These are phyloP conservation scores for Allantophomopsis lycopodina DNA, from an alignment of 2,329 filamentous ascomycete genomes.

Conservation along the genomic window DNA sequence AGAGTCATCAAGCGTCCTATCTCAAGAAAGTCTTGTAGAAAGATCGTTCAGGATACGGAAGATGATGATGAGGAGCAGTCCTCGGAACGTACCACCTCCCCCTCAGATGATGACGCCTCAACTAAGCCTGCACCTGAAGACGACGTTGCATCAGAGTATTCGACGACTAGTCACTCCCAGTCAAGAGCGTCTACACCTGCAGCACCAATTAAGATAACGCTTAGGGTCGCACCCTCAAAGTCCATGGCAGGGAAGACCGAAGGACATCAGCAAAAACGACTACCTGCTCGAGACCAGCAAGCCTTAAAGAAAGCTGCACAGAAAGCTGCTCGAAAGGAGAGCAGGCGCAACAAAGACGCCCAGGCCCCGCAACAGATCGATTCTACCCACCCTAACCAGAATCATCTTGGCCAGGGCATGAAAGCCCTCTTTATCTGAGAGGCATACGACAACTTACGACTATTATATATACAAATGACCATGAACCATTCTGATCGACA, in stretches of 20 bases:
- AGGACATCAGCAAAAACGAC: conserved; percentile 2
- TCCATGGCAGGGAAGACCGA: not conserved
- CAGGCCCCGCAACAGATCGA: no score
- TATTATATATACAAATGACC: no score
- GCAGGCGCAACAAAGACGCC: conserved; percentile 3
- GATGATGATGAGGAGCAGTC: not conserved
- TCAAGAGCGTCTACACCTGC: not conserved
- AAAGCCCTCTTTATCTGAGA: no score
- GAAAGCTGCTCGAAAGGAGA: conserved; percentile 8
- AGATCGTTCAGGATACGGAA: not conserved
- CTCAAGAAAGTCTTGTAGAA: not conserved
- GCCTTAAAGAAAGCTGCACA: conserved; percentile 10
- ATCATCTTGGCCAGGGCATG: no score
- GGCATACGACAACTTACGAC: no score
- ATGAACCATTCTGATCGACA: no score
- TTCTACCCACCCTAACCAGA: no score
- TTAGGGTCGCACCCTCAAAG: not conserved
- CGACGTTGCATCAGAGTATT: not conserved
- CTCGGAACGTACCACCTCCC: not conserved
- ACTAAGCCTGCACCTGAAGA: not conserved
- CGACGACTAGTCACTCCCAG: not conserved
- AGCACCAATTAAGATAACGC: not conserved
- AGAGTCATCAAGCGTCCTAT: not conserved
- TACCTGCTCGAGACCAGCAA: conserved; percentile 8
- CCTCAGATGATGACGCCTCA: not conserved